Base-by-base conservation (phyloP, 1,139 yeast genomes). In the Nakaseomyces uthaithaninus region DNA sequence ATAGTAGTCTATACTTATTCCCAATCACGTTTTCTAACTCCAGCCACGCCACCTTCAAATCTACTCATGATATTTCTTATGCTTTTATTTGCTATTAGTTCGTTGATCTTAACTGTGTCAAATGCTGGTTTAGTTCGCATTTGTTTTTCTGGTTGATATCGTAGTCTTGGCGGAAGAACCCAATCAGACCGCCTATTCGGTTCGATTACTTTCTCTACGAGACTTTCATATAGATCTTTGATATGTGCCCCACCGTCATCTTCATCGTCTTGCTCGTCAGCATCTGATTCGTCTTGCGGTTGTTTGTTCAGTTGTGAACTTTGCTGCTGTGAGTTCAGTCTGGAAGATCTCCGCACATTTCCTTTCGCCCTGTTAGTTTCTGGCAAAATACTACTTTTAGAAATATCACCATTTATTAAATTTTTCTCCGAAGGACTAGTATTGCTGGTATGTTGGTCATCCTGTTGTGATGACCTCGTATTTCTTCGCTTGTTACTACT, bases 181-280 rank as follows among this genome's bases (percentile, higher is more conserved):
- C 61, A 55, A 42, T 60, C 64, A 7, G 64, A 60, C 33, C 64
- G 49, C 45, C 64, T 49, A 12, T 45, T 47, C 8, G 64, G 64
- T 6, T 46, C 47, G 16, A 37, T 39, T 4, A 52, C 43, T 40
- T 60, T 60, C 1, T 55, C 50, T 2, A 60, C 59, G 17, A 59
- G 39, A 7, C 51, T 43, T 42, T 55, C 63, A 43, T 48, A 55
- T n/a, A 55, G 44, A 42, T 54, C 56, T 19, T 43, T 43, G 22
- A 51, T 50, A 17, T 47, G 42, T 10, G 44, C 34, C 10, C 25
- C 33, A 19, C 34, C 38, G n/a, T n/a, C n/a, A 15, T 33, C 46
- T 4, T 28, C 36, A 14, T 16, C 27, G 6, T 25, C 45, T 14
- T 23, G 28, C 9, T 16, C 24, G 3, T 35, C 44, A 12, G 17